Evolutionary conservation across 1,284 basidiomycete genomes (phyloP).

Genomic region (Ceratobasidium sp.): DNA sequence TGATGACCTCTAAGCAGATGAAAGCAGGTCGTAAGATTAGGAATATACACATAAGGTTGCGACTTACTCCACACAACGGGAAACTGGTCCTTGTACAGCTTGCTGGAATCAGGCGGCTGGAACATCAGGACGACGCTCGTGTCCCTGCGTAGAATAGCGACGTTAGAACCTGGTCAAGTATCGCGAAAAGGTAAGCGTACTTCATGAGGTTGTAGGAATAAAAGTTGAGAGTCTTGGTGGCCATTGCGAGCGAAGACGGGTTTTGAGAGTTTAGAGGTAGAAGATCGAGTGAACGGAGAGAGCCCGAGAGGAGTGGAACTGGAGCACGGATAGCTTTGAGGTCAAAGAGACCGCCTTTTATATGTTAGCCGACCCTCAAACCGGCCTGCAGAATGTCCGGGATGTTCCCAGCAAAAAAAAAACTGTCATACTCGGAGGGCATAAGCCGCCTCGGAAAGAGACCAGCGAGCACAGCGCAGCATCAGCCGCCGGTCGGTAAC

Average conservation of each 20-base stretch:
- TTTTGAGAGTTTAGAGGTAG: not conserved
- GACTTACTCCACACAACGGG: conserved; percentile 35
- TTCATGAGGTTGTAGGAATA: conserved; percentile 10
- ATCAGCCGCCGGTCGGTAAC: not conserved
- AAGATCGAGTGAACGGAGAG: not conserved
- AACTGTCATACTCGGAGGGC: not conserved
- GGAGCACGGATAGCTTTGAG: not conserved
- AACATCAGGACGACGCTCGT: conserved; percentile 25
- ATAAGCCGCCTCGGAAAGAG: not conserved
- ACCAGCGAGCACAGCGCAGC: not conserved
- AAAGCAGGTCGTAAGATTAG: not conserved
- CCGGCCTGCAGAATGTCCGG: not conserved
- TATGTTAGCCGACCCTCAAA: not conserved
- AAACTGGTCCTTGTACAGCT: conserved; percentile 23
- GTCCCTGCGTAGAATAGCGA: not conserved
- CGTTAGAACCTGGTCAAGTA: not conserved
- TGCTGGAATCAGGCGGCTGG: conserved; percentile 10
- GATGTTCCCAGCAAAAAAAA: no score
- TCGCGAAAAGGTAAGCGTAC: not conserved
- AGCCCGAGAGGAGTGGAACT: not conserved
- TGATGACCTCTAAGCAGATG: conserved; percentile 11
- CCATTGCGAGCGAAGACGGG: not conserved
- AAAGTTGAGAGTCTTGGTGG: conserved; percentile 24
- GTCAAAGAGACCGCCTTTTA: not conserved
- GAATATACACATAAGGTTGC: not conserved